Percentiles rank a stretch among this genome's conserved stretches.
Conservation (phyloP, 2,329 filamentous ascomycete species). For the Chaetomium sp. region DNA sequence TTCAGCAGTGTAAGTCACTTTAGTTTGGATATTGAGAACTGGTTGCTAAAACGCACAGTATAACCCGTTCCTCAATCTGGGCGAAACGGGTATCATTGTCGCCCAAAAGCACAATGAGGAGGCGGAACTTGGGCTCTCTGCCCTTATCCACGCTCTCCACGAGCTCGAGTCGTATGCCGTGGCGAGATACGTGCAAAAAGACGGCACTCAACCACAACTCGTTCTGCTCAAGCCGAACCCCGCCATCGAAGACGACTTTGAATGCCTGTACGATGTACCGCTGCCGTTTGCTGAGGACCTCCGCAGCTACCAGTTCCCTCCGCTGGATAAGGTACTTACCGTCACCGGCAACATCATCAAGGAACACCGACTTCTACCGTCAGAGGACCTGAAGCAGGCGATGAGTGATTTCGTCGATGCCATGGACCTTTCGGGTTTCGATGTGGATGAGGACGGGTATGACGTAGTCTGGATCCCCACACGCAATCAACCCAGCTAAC, state of each 20-base stretch:
- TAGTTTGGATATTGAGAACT: too few species aligned
- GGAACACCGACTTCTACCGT: constrained; percentile 82
- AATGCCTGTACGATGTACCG: constrained; percentile 86
- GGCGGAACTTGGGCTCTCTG: constrained; percentile 81
- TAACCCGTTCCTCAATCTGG: constrained; percentile 83
- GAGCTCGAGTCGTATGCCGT: constrained; percentile 86
- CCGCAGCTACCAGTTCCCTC: constrained; percentile 86
- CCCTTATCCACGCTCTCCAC: constrained; percentile 82
- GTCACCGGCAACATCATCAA: constrained; percentile 79
- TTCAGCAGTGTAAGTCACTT: constrained; percentile 46
- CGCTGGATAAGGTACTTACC: constrained; percentile 83
- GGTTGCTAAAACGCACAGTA: constrained; percentile 55
- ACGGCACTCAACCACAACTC: constrained; percentile 75
- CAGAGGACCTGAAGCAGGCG: constrained; percentile 69
- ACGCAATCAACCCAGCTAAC: constrained; percentile 11
- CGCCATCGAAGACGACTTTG: constrained; percentile 71
- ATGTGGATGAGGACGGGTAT: constrained; percentile 73
- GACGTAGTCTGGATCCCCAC: constrained; percentile 30
- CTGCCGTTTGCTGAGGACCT: constrained; percentile 93
- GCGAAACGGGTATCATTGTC: constrained; percentile 75
- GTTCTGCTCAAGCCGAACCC: constrained; percentile 74
- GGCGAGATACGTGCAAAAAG: constrained; percentile 81
- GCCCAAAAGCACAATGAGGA: constrained; percentile 78
- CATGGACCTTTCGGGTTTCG: constrained; percentile 80
- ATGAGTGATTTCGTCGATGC: constrained; percentile 92